Evolutionary conservation across 176 grass and related monocot species (phyloP).

Genomic region (Cenchrus fungigraminus): DNA sequence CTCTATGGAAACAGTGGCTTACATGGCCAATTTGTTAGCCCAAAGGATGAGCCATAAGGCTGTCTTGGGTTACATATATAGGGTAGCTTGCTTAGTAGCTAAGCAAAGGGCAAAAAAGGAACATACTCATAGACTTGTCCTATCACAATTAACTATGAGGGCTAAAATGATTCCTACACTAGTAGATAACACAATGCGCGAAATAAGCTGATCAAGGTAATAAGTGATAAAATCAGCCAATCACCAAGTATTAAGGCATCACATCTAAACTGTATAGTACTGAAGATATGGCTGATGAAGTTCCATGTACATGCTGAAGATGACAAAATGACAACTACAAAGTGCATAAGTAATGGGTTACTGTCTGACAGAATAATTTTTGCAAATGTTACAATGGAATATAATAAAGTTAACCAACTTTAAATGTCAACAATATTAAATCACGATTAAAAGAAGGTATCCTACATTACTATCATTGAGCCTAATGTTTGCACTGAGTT

Average conservation of each 20-base stretch:
- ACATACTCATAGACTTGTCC: too few relatives aligned
- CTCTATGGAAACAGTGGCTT: not conserved
- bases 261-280: not conserved
- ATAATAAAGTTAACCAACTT: conserved; percentile 24
- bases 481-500: conserved; percentile 14
- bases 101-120: too few relatives aligned
- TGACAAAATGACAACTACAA: not conserved
- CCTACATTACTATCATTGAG: conserved; percentile 7
- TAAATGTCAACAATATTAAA: not conserved
- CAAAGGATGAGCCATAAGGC: too few relatives aligned
- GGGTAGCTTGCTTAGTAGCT: too few relatives aligned
- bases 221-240: not conserved
- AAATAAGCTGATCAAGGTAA: not conserved
- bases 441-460: not conserved
- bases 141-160: too few relatives aligned
- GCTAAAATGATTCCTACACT: not conserved
- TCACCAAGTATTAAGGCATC: not conserved
- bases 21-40: not conserved
- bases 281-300: not conserved
- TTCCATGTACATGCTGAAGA: not conserved
- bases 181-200: not conserved
- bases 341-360: conserved; percentile 25
- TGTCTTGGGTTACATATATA: too few relatives aligned
- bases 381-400: not conserved
- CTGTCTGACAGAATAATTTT: conserved; percentile 9